Evolutionary conservation across 768 basidiomycete genomes (phyloP), one percentile per base, ranked within the genome.

Genomic region (Filobasidium wieringae): DNA sequence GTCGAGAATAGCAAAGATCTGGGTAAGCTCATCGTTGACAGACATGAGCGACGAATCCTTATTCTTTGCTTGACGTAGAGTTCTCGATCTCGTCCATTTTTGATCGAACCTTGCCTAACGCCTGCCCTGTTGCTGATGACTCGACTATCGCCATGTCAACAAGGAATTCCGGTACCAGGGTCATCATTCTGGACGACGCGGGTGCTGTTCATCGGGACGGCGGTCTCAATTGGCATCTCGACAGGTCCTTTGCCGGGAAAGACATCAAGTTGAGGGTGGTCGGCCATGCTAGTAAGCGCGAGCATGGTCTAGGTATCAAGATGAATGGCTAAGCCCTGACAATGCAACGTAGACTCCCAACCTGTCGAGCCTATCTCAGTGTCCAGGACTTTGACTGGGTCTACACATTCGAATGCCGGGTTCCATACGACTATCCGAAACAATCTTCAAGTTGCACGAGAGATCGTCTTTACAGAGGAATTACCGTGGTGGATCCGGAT

Each of bases 401-500:
- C 82, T 12, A 83, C 81, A 53, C 90, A 92, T 70, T 84, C 83
- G 9, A 80, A 79, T 43, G 91, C 89, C 3, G 78, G 80, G 15
- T 82, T 99, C 19, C 79, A 79, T 41, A 72, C 92, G 12, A 76
- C 78, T 24, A 71, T 96, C 52, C 77, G 68, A 6, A 95, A 93
- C 67, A 78, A 81, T 60, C 76, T 75, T 36, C 62, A 74, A 19
- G 68, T 73, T 5, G 63, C 77, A 1, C 63, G 82, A 22, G 71
- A 76, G 19, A 78, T 84, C 0, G 71, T 84, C 8, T 95, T 92
- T 72, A 79, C 91, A 41, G 95, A 97, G 74, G 86, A 86, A 1
- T 84, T 92, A 80, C 95, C 93, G 4, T 93, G 91, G 83, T 83
- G 90, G 66, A 78, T 96, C 34, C 85, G 88, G 58, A 84, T 88